Evolutionary conservation across 2,329 filamentous ascomycete species (phyloP).

Genomic region (Microsporum canis): DNA sequence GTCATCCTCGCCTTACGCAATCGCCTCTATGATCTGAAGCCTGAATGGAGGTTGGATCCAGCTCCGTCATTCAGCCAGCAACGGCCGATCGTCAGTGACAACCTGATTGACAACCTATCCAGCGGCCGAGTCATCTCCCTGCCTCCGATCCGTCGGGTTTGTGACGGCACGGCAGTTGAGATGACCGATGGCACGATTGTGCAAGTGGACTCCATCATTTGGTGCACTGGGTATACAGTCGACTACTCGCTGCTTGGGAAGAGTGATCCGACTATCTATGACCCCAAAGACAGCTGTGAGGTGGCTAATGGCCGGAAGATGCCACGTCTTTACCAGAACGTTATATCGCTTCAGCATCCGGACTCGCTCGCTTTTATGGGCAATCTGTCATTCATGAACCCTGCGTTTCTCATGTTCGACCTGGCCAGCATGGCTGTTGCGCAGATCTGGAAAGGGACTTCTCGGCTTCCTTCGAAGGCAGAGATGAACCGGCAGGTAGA

Average conservation of each 20-base stretch:
- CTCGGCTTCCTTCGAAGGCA: slow-evolving; percentile 15
- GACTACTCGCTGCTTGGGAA: neutral
- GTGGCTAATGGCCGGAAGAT: slow-evolving; percentile 11
- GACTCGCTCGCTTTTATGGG: slow-evolving; percentile 26
- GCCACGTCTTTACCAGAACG: slow-evolving; percentile 23
- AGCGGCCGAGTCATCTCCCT: neutral
- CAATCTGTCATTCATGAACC: slow-evolving; percentile 14
- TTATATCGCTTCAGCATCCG: slow-evolving; percentile 21
- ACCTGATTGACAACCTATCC: neutral
- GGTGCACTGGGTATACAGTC: neutral
- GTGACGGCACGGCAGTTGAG: neutral
- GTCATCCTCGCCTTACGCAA: neutral
- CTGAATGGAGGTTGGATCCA: neutral
- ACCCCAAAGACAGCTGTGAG: neutral
- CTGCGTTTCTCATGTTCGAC: slow-evolving; percentile 22
- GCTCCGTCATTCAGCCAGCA: neutral
- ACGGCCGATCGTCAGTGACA: neutral
- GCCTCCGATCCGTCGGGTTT: neutral
- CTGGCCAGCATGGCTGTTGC: slow-evolving; percentile 22
- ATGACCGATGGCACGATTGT: neutral
- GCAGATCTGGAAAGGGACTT: slow-evolving; percentile 24
- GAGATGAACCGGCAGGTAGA: slow-evolving; percentile 19
- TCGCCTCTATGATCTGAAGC: neutral
- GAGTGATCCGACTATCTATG: neutral
- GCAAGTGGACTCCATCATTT: slow-evolving; percentile 2